Conservation (phyloP, 192 early-diverging fungal genomes). For the Gigaspora rosea region DNA sequence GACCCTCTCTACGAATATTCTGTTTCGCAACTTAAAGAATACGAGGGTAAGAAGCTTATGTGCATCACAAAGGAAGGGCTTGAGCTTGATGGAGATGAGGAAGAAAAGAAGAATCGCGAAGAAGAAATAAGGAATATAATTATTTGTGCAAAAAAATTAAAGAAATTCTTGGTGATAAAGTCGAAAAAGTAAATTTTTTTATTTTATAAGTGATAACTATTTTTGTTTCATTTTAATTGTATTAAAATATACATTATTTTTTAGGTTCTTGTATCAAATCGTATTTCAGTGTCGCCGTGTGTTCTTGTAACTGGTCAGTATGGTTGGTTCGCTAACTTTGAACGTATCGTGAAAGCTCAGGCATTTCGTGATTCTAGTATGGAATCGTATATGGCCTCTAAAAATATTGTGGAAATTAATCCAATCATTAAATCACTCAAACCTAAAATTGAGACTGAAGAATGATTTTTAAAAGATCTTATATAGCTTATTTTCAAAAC, state of each 20-base stretch:
- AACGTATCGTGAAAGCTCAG: no score
- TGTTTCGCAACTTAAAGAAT: conserved; percentile 98
- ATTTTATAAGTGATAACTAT: no score
- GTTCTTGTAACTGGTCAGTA: no score
- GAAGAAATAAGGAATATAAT: no score
- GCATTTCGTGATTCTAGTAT: conserved; percentile 97
- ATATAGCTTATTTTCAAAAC: conserved; percentile 95
- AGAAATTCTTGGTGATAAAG: no score
- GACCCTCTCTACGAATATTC: conserved; percentile 99
- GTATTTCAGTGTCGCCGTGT: no score
- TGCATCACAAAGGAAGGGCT: conserved; percentile 99
- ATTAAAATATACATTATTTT: no score
- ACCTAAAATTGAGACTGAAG: conserved; percentile 88
- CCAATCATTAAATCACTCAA: conserved; percentile 96
- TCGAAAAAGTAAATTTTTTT: no score
- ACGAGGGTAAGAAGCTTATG: conserved; percentile 98
- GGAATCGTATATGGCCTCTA: conserved; percentile 99
- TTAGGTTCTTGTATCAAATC: no score
- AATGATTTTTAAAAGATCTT: conserved; percentile 97
- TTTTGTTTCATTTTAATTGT: no score
- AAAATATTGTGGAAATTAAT: conserved; percentile 99
- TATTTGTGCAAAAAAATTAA: no score
- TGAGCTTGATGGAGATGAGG: conserved; percentile 98
- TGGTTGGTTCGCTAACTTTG: no score
- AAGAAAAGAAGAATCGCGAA: conserved; percentile 94